Percentiles rank a stretch among this genome's conserved stretches.
phyloP scores from a whole-genome alignment of 2,329 filamentous ascomycete genomes.

The Diplodia seriata region DNA sequence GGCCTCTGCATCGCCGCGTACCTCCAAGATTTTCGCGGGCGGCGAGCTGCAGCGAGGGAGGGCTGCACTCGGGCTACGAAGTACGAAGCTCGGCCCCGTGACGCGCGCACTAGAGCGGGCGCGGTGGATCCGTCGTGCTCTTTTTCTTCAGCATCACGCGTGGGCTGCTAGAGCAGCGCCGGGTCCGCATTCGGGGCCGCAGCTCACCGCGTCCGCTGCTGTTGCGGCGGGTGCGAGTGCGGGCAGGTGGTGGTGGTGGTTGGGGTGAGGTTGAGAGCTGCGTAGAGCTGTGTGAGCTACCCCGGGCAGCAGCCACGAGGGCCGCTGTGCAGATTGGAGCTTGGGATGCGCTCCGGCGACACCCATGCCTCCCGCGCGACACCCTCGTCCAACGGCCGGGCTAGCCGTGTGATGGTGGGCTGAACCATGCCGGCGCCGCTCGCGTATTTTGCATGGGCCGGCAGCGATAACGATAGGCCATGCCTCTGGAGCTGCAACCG shows the following conservation, averaged over 20 bases:
- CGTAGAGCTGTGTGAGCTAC: slow-evolving; percentile 1
- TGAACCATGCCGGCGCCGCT: slow-evolving; percentile 25
- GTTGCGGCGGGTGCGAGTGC: neutral
- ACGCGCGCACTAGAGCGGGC: slow-evolving; percentile 24
- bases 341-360: slow-evolving; percentile 24
- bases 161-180: slow-evolving; percentile 15
- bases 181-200: slow-evolving; percentile 9
- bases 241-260: neutral
- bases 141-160: slow-evolving; percentile 29
- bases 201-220: neutral
- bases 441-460: slow-evolving; percentile 20
- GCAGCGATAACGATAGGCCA: slow-evolving; percentile 28
- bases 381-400: slow-evolving; percentile 31
- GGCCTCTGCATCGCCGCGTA: slow-evolving; percentile 26
- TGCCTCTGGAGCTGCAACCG: slow-evolving; percentile 20
- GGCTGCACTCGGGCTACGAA: neutral
- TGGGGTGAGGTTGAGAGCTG: slow-evolving; percentile 20
- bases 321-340: slow-evolving; percentile 21
- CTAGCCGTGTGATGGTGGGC: slow-evolving; percentile 20
- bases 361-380: slow-evolving; percentile 30
- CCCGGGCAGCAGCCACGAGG: slow-evolving; percentile 28
- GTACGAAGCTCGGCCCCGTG: slow-evolving; percentile 29
- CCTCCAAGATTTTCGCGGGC: slow-evolving; percentile 29
- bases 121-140: slow-evolving; percentile 21
- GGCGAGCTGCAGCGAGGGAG: slow-evolving; percentile 25